These are phyloP conservation scores for Lepiota brunneoincarnata DNA, from an alignment of 768 basidiomycete species.

Conservation along the genomic window DNA sequence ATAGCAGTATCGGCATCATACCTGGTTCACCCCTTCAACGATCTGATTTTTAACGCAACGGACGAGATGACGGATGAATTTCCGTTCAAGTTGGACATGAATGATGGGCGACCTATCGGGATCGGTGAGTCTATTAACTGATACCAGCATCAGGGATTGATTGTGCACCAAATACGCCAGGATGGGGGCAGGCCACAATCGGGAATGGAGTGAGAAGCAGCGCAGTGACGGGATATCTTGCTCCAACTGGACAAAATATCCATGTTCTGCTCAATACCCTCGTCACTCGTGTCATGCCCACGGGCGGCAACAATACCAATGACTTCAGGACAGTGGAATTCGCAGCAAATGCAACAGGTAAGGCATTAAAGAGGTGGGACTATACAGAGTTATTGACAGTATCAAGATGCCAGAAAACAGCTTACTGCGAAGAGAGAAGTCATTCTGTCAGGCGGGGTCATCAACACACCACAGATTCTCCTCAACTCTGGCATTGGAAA, in stretches of 20 bases:
- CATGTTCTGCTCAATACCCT: slow-evolving; percentile 23
- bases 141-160: no score
- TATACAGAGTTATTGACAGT: no score
- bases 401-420: neutral
- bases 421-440: slow-evolving; percentile 31
- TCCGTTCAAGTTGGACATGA: slow-evolving; percentile 6
- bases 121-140: neutral
- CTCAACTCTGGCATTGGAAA: slow-evolving; percentile 33
- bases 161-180: neutral
- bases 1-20: neutral
- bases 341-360: neutral
- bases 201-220: slow-evolving; percentile 21
- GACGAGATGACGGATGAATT: slow-evolving; percentile 9
- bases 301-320: neutral
- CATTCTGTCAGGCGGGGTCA: slow-evolving; percentile 32
- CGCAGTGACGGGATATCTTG: slow-evolving; percentile 24
- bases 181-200: slow-evolving; percentile 21
- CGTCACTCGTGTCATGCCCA: slow-evolving; percentile 24
- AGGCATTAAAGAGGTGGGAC: neutral
- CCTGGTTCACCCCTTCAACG: slow-evolving; percentile 17
- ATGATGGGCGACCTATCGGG: slow-evolving; percentile 4
- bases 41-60: slow-evolving; percentile 18
- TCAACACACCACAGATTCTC: slow-evolving; percentile 29
- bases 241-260: slow-evolving; percentile 19
- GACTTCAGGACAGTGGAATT: neutral